Conservation (phyloP, 176 grass and related monocot species). For the Oryza longistaminata region DNA sequence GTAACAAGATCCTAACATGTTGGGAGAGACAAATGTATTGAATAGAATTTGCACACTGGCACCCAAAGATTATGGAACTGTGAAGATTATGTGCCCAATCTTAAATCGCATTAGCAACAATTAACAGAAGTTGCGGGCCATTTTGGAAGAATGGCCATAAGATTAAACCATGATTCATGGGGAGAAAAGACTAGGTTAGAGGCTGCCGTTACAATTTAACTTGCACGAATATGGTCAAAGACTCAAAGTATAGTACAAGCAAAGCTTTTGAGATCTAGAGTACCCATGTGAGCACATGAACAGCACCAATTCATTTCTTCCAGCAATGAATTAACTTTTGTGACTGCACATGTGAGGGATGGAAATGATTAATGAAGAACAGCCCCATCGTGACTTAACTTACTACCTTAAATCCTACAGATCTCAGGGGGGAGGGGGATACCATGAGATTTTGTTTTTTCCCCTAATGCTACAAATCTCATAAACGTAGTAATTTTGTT, state of each 20-base stretch:
- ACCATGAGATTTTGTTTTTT: not conserved
- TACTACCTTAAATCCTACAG: slow-evolving; percentile 29
- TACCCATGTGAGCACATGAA: slow-evolving; percentile 70
- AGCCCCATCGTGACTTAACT: slow-evolving; percentile 16
- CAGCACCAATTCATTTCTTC: slow-evolving; percentile 43
- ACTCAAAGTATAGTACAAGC: slow-evolving; percentile 31
- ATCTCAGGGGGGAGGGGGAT: slow-evolving; percentile 22
- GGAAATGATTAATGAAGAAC: slow-evolving; percentile 37
- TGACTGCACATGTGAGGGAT: slow-evolving; percentile 48
- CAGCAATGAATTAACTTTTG: slow-evolving; percentile 39
- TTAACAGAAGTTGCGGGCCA: not conserved
- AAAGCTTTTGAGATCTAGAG: slow-evolving; percentile 42
- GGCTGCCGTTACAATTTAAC: not conserved
- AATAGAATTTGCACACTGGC: not conserved
- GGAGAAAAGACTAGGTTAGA: slow-evolving; percentile 30
- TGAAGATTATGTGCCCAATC: slow-evolving; percentile 4
- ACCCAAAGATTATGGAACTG: not conserved
- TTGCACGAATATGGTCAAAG: slow-evolving; percentile 31
- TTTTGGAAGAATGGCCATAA: not conserved
- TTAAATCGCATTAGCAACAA: not conserved
- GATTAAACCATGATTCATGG: not conserved
- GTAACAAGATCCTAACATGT: not conserved
- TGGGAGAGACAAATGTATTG: slow-evolving; percentile 5
- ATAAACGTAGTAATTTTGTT: not conserved
- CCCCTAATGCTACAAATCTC: slow-evolving; percentile 12